These are phyloP conservation scores for Trichoderma breve DNA, from an alignment of 2,329 filamentous ascomycete genomes.

Conservation along the genomic window DNA sequence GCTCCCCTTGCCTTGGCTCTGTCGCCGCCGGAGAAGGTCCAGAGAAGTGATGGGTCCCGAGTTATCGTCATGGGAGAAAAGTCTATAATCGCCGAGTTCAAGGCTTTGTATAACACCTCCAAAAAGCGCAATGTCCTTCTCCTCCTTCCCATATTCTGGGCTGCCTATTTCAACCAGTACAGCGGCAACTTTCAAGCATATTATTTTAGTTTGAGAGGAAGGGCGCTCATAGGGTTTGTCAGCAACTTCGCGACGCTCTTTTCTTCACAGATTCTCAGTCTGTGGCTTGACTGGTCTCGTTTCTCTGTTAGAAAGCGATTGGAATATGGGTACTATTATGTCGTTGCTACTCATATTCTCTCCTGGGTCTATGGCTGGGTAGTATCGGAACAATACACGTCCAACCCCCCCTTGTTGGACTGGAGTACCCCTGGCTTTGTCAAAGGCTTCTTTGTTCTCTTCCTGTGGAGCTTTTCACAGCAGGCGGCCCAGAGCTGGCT, in stretches of 20 bases:
- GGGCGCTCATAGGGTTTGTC: constrained; percentile 47
- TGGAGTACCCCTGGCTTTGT: constrained; percentile 44
- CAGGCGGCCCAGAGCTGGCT: constrained; percentile 56
- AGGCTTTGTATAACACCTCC: constrained; percentile 24
- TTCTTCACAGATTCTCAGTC: constrained; percentile 45
- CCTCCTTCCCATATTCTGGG: constrained; percentile 29
- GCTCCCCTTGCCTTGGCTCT: constrained; percentile 29
- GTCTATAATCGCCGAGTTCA: constrained; percentile 27
- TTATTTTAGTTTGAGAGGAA: constrained; percentile 40
- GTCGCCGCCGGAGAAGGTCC: constrained; percentile 30
- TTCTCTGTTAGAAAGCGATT: constrained; percentile 41
- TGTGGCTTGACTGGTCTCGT: constrained; percentile 43
- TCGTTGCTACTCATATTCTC: constrained; percentile 43
- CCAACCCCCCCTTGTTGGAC: constrained; percentile 39
- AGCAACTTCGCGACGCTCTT: constrained; percentile 36
- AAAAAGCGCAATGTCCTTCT: constrained; percentile 26
- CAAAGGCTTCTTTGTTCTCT: constrained; percentile 47
- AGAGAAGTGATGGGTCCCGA: constrained; percentile 28
- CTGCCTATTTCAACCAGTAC: constrained; percentile 34
- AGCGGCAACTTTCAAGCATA: constrained; percentile 48
- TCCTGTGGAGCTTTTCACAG: constrained; percentile 50
- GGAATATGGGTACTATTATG: constrained; percentile 44
- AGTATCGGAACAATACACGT: constrained; percentile 50
- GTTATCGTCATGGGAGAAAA: constrained; percentile 25
- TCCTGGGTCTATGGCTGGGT: constrained; percentile 55